A percentile compares a stretch with the other conserved stretches of the same genome.
phyloP scores from a whole-genome alignment of 805 yeast species.

The Myxozyma kluyveri region DNA sequence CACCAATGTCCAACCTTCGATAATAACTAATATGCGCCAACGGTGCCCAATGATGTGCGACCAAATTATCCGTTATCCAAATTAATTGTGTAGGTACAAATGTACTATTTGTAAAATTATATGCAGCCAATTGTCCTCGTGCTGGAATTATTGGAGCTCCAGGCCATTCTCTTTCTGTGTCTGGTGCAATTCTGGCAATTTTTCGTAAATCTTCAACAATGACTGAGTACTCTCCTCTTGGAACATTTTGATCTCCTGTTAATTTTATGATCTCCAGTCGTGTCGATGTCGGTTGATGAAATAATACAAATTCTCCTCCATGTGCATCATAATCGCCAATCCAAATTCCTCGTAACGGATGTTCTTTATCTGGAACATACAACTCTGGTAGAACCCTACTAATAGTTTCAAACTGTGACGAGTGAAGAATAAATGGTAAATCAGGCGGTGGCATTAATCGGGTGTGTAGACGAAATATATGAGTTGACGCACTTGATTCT shows the following conservation, averaged over 20 bases:
- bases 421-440: slow-evolving; percentile 18
- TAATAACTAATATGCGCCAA: slow-evolving; percentile 11
- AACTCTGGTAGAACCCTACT: slow-evolving; percentile 23
- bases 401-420: slow-evolving; percentile 29
- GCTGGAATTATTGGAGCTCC: slow-evolving; percentile 28
- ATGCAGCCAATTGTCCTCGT: slow-evolving; percentile 24
- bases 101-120: slow-evolving; percentile 18
- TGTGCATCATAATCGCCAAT: slow-evolving; percentile 28
- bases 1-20: slow-evolving; percentile 19
- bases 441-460: slow-evolving; percentile 5
- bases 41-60: slow-evolving; percentile 24
- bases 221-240: slow-evolving; percentile 35
- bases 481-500: slow-evolving; percentile 17
- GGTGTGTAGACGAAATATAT: slow-evolving; percentile 17
- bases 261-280: slow-evolving; percentile 35
- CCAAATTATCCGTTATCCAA: slow-evolving; percentile 16
- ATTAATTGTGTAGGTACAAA: slow-evolving; percentile 23
- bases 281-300: slow-evolving; percentile 31
- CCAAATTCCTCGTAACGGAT: slow-evolving; percentile 36
- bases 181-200: slow-evolving; percentile 17
- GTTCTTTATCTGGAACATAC: slow-evolving; percentile 13
- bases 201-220: slow-evolving; percentile 31
- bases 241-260: slow-evolving; percentile 32
- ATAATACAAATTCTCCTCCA: slow-evolving; percentile 30
- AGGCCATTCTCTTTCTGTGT: slow-evolving; percentile 24